phyloP scores from a whole-genome alignment of 441 rosid genomes.

The Viola pubescens region DNA sequence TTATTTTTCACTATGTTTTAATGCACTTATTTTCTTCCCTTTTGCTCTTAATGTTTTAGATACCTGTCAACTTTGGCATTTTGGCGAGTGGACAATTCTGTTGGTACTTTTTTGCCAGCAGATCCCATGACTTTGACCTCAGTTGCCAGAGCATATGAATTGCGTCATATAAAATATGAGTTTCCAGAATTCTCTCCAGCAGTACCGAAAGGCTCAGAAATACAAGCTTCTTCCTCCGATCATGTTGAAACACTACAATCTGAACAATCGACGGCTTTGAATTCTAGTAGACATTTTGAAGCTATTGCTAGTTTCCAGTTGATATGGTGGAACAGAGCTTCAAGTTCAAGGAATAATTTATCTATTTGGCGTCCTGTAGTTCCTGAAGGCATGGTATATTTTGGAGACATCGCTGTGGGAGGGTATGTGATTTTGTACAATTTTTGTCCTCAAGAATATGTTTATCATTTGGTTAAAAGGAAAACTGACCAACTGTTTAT shows the following conservation, averaged over 20 bases:
- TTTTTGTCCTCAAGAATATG: constrained; percentile 7
- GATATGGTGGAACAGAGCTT: constrained; percentile 83
- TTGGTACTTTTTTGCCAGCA: constrained; percentile 83
- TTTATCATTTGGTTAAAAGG: constrained; percentile 8
- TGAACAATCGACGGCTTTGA: constrained; percentile 30
- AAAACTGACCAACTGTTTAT: constrained; percentile 13
- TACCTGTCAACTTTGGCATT: constrained; percentile 57
- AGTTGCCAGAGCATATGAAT: constrained; percentile 64
- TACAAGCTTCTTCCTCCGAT: constrained; percentile 30
- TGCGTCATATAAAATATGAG: constrained; percentile 61
- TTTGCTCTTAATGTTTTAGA: constrained; percentile 35
- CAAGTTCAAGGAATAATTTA: constrained; percentile 65
- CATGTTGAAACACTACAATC: constrained; percentile 24
- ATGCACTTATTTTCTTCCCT: not conserved
- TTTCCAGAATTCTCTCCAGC: constrained; percentile 37
- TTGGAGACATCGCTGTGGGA: constrained; percentile 87
- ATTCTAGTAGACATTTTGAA: constrained; percentile 61
- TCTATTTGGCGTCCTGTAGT: constrained; percentile 91
- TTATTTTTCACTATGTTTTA: not conserved
- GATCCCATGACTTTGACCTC: constrained; percentile 45
- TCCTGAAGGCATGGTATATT: constrained; percentile 77
- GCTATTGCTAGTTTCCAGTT: constrained; percentile 78
- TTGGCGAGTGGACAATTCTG: constrained; percentile 90
- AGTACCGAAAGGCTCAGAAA: constrained; percentile 30
- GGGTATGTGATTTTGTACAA: constrained; percentile 46